Base-by-base conservation (phyloP, 1,139 yeast genomes). In the Hansenula anomala region DNA sequence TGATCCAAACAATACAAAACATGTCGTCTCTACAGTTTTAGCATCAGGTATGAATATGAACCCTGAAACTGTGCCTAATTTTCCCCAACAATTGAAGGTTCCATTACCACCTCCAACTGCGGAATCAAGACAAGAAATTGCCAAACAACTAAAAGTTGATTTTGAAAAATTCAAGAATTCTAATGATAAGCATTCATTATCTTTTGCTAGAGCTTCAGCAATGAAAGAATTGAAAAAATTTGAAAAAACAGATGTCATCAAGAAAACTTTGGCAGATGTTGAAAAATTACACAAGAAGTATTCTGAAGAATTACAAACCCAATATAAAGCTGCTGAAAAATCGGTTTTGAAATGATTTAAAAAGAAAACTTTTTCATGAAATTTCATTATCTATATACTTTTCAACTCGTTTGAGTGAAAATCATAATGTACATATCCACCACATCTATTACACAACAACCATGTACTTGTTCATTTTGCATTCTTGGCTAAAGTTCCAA, bases 81-180 rank as follows among this genome's bases (percentile, higher is more conserved):
- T 83, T 55, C 79, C 79, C 36, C 95, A 85, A 58, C 72, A 82
- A 28, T 66, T 90, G 54, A 80, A 78, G 49, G 80, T 88, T 11
- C 78, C 88, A 1, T 66, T 88, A 43, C 95, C 95, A 25, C 81
- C 88, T 18, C 71, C 80, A 23, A 81, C 90, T 9, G 73, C 81
- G 3, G 95, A 85, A 43, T 67, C 81, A 20, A 80, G 84, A 54
- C 64, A 71, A 40, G 78, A 73, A 38, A 67, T 71, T 44, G 72
- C 71, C 13, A 83, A 80, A 55, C 69, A 71, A 13, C 66, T 85
- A 53, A 85, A 88, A 56, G 73, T 69, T 16, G 69, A 73, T 6
- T 78, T 68, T 50, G 96, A 88, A 51, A 74, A 71, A 42, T 79
- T 70, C 61, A 80, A 78, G 46, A 75, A 74, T 47, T 76, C 84